phyloP scores from a whole-genome alignment of 169 alveolate species.

The Plasmodium knowlesi region DNA sequence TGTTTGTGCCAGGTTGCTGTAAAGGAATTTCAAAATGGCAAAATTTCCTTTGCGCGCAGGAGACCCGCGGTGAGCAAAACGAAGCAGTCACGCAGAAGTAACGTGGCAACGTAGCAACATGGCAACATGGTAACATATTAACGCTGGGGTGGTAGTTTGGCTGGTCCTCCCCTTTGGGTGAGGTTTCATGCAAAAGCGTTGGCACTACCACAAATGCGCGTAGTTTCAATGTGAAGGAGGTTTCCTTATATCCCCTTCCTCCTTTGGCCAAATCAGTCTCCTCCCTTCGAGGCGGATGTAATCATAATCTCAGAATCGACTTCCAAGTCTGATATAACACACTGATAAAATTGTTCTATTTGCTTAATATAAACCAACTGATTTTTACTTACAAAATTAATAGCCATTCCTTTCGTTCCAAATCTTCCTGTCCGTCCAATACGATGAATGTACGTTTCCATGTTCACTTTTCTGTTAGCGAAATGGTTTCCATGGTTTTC shows the following conservation, averaged over 20 bases:
- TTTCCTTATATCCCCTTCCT: background rate
- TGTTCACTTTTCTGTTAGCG: background rate
- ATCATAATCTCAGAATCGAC: conserved; percentile 71
- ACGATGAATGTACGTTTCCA: conserved; percentile 96
- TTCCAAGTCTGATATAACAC: conserved; percentile 62
- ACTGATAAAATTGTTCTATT: conserved; percentile 80
- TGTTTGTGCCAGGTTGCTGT: background rate
- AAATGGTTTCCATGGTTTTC: background rate
- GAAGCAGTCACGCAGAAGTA: background rate
- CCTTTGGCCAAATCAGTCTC: background rate
- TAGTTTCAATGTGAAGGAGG: background rate
- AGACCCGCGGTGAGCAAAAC: no score
- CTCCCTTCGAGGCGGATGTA: conserved; percentile 30
- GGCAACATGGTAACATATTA: no score
- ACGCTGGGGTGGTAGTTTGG: background rate
- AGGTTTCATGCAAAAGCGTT: no score
- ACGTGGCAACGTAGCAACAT: no score
- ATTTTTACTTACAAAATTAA: conserved; percentile 85
- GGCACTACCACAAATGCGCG: background rate
- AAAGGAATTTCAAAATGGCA: conserved; percentile 34
- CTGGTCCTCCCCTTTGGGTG: no score
- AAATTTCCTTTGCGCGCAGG: conserved; percentile 70
- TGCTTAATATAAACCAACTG: conserved; percentile 82
- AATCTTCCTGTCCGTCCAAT: conserved; percentile 99
- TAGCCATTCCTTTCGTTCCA: conserved; percentile 97